Conservation (phyloP, 2,329 filamentous ascomycete genomes). For the Talaromyces albobiverticillius region DNA sequence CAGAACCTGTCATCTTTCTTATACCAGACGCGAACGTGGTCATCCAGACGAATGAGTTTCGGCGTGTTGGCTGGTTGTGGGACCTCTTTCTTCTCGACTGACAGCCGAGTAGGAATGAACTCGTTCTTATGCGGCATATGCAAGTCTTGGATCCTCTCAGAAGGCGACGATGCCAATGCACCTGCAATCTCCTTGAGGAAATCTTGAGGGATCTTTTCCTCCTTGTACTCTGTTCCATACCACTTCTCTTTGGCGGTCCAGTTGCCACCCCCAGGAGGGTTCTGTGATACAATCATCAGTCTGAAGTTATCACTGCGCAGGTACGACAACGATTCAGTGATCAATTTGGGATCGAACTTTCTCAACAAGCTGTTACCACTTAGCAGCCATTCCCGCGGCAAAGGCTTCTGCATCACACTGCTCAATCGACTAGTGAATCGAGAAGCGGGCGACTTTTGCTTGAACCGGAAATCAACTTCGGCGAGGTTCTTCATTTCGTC, state of each 20-base stretch:
- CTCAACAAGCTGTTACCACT: slow-evolving; percentile 74
- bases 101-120: slow-evolving; percentile 88
- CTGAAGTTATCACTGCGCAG: slow-evolving; percentile 87
- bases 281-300: slow-evolving; percentile 76
- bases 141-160: slow-evolving; percentile 65
- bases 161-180: slow-evolving; percentile 58
- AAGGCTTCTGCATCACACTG: slow-evolving; percentile 84
- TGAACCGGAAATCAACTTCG: slow-evolving; percentile 93
- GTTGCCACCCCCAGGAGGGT: slow-evolving; percentile 74
- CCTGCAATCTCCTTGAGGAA: slow-evolving; percentile 69
- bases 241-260: slow-evolving; percentile 92
- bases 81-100: slow-evolving; percentile 93
- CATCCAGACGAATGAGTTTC: slow-evolving; percentile 80
- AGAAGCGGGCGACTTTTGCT: slow-evolving; percentile 85
- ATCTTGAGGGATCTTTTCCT: slow-evolving; percentile 73
- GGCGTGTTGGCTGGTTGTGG: slow-evolving; percentile 70
- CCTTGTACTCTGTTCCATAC: slow-evolving; percentile 94
- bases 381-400: slow-evolving; percentile 82
- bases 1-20: slow-evolving; percentile 99
- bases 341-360: slow-evolving; percentile 75
- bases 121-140: slow-evolving; percentile 91
- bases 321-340: slow-evolving; percentile 69
- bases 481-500: slow-evolving; percentile 86
- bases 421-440: slow-evolving; percentile 83
- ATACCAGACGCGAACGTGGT: slow-evolving; percentile 80